These are phyloP conservation scores for Sinapis alba DNA, from an alignment of 441 rosid genomes.

Conservation along the genomic window DNA sequence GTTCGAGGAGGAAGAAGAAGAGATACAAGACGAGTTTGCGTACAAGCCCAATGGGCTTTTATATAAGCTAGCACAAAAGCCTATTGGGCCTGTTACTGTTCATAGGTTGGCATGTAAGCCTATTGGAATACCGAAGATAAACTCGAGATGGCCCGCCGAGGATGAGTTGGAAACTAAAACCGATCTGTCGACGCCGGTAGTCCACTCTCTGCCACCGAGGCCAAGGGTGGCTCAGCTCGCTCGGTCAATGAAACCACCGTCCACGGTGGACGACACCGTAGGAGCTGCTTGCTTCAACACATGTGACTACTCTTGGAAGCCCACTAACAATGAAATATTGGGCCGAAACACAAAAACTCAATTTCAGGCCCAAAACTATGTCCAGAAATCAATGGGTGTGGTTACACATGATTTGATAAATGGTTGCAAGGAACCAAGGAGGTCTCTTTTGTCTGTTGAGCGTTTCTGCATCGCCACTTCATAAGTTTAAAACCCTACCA, in stretches of 20 bases:
- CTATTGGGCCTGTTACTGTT: conserved; percentile 42
- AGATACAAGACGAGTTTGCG: conserved; percentile 35
- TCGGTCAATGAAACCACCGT: conserved; percentile 39
- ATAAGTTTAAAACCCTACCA: conserved; percentile 20
- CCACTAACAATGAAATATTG: conserved; percentile 19
- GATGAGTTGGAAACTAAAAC: conserved; percentile 31
- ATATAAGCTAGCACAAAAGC: conserved; percentile 49
- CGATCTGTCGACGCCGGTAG: conserved; percentile 24
- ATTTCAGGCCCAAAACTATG: conserved; percentile 19
- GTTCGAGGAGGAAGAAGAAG: conserved; percentile 21
- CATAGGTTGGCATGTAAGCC: conserved; percentile 68
- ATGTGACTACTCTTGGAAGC: conserved; percentile 53
- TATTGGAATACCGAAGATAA: conserved; percentile 45
- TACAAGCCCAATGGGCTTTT: conserved; percentile 40
- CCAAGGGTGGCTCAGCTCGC: conserved; percentile 48
- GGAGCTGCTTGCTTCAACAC: conserved; percentile 55
- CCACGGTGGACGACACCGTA: conserved; percentile 31
- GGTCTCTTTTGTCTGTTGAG: conserved; percentile 65
- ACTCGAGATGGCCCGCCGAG: conserved; percentile 47
- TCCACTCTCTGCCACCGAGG: conserved; percentile 61
- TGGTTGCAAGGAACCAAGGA: conserved; percentile 73
- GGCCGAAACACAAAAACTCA: conserved; percentile 19
- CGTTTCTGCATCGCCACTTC: conserved; percentile 80
- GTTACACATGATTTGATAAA: conserved; percentile 38
- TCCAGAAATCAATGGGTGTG: conserved; percentile 4